phyloP scores from a whole-genome alignment of 257 asterid genomes.

The Haberlea rhodopensis region DNA sequence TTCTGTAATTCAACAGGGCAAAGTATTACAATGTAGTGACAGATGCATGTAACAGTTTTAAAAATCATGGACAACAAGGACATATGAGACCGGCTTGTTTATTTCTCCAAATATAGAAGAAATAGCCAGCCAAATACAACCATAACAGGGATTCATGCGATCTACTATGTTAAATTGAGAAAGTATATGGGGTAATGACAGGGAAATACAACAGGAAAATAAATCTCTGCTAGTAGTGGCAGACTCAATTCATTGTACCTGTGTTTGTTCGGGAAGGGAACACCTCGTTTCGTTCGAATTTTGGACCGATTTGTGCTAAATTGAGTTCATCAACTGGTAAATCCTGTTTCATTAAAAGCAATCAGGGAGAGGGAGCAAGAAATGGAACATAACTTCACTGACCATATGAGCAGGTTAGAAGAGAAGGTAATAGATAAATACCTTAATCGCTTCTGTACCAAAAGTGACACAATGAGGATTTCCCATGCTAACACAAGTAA shows the following conservation, averaged over 20 bases:
- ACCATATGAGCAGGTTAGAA: neutral
- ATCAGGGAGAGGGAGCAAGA: neutral
- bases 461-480: constrained; percentile 85
- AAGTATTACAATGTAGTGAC: neutral
- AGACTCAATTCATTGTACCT: constrained; percentile 35
- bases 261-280: constrained; percentile 95
- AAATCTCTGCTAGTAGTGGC: neutral
- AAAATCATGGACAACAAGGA: neutral
- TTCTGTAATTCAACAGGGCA: constrained; percentile 47
- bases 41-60: neutral
- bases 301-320: constrained; percentile 78
- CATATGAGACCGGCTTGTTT: neutral
- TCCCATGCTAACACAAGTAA: constrained; percentile 92
- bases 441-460: constrained; percentile 50
- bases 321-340: constrained; percentile 75
- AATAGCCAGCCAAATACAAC: neutral
- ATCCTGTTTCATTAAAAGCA: constrained; percentile 39
- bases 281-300: constrained; percentile 72
- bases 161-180: too few relatives aligned
- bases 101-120: neutral
- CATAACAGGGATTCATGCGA: neutral
- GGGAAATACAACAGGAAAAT: constrained; percentile 12
- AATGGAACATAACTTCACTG: neutral
- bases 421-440: constrained; percentile 16
- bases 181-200: neutral